phyloP scores from a whole-genome alignment of 768 basidiomycete species.

The Collybia mongolica region DNA sequence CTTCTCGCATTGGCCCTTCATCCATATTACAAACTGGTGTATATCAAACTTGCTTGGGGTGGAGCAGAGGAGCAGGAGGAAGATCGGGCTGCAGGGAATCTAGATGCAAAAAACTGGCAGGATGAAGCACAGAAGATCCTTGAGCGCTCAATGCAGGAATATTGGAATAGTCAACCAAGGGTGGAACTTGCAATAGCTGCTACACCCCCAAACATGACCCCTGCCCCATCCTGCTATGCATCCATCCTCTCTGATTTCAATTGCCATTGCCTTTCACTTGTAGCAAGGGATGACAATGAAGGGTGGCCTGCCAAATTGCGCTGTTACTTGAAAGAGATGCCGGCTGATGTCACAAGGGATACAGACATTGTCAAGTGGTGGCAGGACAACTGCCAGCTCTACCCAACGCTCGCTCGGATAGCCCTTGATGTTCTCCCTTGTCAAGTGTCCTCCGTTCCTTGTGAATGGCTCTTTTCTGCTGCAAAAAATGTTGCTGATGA shows the following conservation, averaged over 20 bases:
- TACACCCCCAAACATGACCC: too few species aligned
- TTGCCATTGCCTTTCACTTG: neutral
- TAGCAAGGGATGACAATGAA: neutral
- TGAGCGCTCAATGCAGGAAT: too few species aligned
- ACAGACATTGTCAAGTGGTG: conserved; percentile 1
- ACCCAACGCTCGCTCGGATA: neutral
- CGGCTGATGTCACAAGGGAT: conserved; percentile 1
- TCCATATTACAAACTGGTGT: conserved; percentile 28
- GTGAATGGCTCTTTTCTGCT: neutral
- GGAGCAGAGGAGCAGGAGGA: conserved; percentile 20
- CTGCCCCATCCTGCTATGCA: too few species aligned
- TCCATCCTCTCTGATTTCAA: too few species aligned
- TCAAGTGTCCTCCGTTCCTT: neutral
- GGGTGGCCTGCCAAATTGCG: conserved; percentile 1
- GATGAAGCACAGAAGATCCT: conserved; percentile 16
- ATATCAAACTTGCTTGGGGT: conserved; percentile 24
- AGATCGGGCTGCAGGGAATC: conserved; percentile 11
- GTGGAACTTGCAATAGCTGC: too few species aligned
- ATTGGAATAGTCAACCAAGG: too few species aligned
- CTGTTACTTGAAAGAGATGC: neutral
- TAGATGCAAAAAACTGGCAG: conserved; percentile 19
- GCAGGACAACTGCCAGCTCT: conserved; percentile 2
- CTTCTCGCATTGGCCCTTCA: conserved; percentile 26
- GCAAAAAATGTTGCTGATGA: too few species aligned
- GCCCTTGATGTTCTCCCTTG: conserved; percentile 2